Evolutionary conservation across 78 protist species (phyloP).

Genomic region (Polysphondylium violaceum): DNA sequence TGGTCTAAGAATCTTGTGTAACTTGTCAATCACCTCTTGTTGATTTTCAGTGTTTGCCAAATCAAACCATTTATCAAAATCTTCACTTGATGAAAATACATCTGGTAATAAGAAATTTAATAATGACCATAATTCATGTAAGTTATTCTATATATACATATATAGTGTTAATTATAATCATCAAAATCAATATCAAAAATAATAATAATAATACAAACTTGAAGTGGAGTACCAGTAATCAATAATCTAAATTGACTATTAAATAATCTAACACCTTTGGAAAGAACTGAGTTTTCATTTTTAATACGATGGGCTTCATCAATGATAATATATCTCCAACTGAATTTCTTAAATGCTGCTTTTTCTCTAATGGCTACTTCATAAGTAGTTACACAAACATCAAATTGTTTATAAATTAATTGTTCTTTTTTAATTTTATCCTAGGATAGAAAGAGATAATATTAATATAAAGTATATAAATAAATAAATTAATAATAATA

Average conservation of each 20-base stretch:
- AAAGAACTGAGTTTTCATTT: conserved; percentile 95
- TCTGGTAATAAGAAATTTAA: conserved; percentile 98
- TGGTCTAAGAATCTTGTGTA: conserved; percentile 88
- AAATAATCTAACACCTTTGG: conserved; percentile 82
- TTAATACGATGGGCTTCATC: conserved; percentile 99
- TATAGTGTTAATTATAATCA: background rate
- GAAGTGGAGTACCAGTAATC: conserved; percentile 97
- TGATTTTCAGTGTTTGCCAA: conserved; percentile 71
- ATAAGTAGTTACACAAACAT: conserved; percentile 94
- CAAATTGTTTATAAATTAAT: conserved; percentile 86
- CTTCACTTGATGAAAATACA: conserved; percentile 90
- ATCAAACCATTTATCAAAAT: conserved; percentile 95
- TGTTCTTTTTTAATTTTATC: conserved; percentile 47
- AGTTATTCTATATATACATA: conserved; percentile 94
- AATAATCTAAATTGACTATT: conserved; percentile 87
- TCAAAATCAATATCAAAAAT: background rate
- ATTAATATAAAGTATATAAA: background rate
- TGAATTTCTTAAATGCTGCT: conserved; percentile 85
- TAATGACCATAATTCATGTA: conserved; percentile 99
- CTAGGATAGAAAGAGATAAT: conserved; percentile 20
- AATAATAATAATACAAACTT: conserved; percentile 36
- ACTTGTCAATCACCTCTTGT: conserved; percentile 73
- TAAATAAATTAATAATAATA: background rate
- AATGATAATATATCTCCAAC: conserved; percentile 94
- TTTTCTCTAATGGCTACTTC: conserved; percentile 93